Conservation (phyloP, 129 eudicot species). For the Gnaphalium uliginosum region DNA sequence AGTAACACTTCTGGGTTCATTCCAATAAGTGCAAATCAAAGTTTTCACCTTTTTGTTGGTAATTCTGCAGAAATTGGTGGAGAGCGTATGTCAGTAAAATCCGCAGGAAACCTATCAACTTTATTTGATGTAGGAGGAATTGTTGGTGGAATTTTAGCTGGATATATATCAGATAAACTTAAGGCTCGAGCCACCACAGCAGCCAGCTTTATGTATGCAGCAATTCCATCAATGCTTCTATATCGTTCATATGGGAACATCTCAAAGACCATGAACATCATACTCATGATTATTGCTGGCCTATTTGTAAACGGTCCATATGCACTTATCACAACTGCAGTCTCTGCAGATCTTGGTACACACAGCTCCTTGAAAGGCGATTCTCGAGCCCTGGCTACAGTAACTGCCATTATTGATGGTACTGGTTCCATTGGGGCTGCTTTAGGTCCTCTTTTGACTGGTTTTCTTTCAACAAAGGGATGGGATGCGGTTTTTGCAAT, state of each 20-base stretch:
- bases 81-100: conserved; percentile 76
- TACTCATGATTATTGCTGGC: conserved; percentile 82
- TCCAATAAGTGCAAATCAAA: neutral
- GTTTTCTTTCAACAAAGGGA: conserved; percentile 74
- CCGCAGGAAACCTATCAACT: conserved; percentile 93
- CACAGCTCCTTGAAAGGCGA: conserved; percentile 80
- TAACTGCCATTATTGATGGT: conserved; percentile 94
- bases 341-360: conserved; percentile 95
- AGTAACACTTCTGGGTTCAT: neutral
- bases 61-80: conserved; percentile 74
- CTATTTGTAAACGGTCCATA: conserved; percentile 93
- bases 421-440: conserved; percentile 97
- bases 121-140: conserved; percentile 94
- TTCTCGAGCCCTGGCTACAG: conserved; percentile 92
- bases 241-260: conserved; percentile 67
- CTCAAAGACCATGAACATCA: conserved; percentile 57
- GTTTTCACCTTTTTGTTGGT: neutral
- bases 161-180: conserved; percentile 79
- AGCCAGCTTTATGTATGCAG: conserved; percentile 69
- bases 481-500: conserved; percentile 85
- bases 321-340: conserved; percentile 96
- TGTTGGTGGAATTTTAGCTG: conserved; percentile 89
- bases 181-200: conserved; percentile 90
- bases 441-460: conserved; percentile 85
- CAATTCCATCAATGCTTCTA: conserved; percentile 75